Base-by-base conservation (phyloP, 768 basidiomycete genomes). In the Boletus insuetus region DNA sequence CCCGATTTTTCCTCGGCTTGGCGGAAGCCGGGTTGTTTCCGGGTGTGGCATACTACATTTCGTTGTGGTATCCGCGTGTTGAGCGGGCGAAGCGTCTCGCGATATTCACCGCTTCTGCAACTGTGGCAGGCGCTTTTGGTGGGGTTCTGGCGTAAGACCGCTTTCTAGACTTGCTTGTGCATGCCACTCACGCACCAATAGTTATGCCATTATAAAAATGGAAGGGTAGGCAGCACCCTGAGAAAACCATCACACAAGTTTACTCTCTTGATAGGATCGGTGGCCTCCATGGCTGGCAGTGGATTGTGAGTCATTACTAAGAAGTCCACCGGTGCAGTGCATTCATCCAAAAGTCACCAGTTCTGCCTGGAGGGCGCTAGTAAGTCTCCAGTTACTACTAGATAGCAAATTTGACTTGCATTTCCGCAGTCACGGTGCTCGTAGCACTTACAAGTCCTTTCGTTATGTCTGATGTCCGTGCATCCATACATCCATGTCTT, bases 81-180 rank as follows among this genome's bases (percentile, higher is more conserved):
- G 84, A 86, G 61, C 79, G 79, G 43, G 83, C 79, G 13, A 70
- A 69, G 55, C 79, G 85, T 37, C 73, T 82, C 35, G 82, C 84
- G 2, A 66, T 85, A 16, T 85, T 87, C 73, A 77, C 80, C 66
- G 78, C 79, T 16, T 80, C 81, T 46, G 81, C 83, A 16, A 83
- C 81, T 3, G 55, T 80, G 44, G 78, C 81, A 24, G 83, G 75
- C 37, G 68, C 71, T 52, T 81, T 72, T 60, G 75, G 79, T 46
- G 81, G 82, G 32, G 54, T 82, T 42, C 68, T 66, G 17, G 81
- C 82, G 53, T 82, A 62, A 63, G 79, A 43, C 2, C 20, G 2
- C n/a, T 43, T 41, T 40, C 38, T 49, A 35, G 17, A 10, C 37
- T 24, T 8, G 10, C 4, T 35, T n/a, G 19, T 11, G 14, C 29